phyloP scores from a whole-genome alignment of 2,329 filamentous ascomycete genomes.

The Diaporthe vexans region DNA sequence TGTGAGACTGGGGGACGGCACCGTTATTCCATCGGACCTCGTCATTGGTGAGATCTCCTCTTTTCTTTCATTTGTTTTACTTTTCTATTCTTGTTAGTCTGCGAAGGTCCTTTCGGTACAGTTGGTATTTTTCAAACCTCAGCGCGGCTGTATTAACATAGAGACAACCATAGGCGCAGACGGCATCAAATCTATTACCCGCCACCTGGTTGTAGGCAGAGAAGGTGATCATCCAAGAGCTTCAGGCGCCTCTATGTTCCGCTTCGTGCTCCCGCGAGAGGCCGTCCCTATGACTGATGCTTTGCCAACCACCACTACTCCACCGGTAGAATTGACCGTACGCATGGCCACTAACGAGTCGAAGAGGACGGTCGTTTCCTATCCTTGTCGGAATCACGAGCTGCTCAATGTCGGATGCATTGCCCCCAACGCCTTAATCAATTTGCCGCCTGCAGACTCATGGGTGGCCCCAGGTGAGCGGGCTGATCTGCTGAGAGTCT shows the following conservation, averaged over 20 bases:
- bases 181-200: not conserved
- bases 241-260: not conserved
- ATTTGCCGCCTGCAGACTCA: not conserved
- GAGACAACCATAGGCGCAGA: not conserved
- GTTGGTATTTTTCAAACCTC: no score
- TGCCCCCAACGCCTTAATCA: not conserved
- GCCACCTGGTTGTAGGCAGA: not conserved
- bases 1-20: not conserved
- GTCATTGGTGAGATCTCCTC: not conserved
- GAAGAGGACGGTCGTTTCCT: not conserved
- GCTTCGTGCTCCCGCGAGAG: not conserved
- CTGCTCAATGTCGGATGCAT: not conserved
- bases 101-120: no score
- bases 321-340: not conserved
- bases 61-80: not conserved
- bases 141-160: not conserved
- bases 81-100: no score
- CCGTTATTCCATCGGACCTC: not conserved
- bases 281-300: not conserved
- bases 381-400: not conserved
- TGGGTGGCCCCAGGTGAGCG: not conserved
- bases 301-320: not conserved
- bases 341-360: not conserved
- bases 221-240: not conserved
- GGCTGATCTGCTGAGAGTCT: not conserved